A percentile compares a stretch with the other conserved stretches of the same genome.
phyloP scores from a whole-genome alignment of 345 rosid species.

The Eucalyptus microcorys region DNA sequence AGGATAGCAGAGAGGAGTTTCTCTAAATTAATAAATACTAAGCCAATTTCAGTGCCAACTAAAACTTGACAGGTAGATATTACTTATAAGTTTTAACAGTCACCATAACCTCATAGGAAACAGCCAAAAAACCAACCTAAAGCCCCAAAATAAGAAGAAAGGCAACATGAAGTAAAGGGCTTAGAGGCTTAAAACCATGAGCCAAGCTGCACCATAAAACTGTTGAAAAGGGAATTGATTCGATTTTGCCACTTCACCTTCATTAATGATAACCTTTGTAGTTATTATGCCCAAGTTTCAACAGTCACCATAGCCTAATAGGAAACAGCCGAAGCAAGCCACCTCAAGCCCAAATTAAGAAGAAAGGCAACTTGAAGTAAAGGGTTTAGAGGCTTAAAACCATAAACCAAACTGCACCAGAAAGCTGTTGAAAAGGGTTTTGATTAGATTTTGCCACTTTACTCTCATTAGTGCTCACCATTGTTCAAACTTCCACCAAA shows the following conservation, averaged over 20 bases:
- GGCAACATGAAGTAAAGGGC: not conserved
- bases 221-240: not conserved
- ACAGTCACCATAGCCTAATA: not conserved
- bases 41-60: not conserved
- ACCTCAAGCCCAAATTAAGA: not conserved
- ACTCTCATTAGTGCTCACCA: not conserved
- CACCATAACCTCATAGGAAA: not conserved
- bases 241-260: not conserved
- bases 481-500: not conserved
- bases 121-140: not conserved
- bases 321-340: not conserved
- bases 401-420: not conserved
- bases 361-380: not conserved
- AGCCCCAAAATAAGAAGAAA: not conserved
- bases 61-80: not conserved
- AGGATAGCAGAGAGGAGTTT: not conserved
- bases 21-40: not conserved
- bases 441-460: not conserved
- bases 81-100: not conserved
- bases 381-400: not conserved
- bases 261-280: not conserved
- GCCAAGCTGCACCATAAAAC: not conserved
- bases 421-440: not conserved
- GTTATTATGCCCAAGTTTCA: not conserved
- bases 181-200: not conserved